These are phyloP conservation scores for Mucor irregularis DNA, from an alignment of 371 early-diverging fungal species.

Conservation along the genomic window DNA sequence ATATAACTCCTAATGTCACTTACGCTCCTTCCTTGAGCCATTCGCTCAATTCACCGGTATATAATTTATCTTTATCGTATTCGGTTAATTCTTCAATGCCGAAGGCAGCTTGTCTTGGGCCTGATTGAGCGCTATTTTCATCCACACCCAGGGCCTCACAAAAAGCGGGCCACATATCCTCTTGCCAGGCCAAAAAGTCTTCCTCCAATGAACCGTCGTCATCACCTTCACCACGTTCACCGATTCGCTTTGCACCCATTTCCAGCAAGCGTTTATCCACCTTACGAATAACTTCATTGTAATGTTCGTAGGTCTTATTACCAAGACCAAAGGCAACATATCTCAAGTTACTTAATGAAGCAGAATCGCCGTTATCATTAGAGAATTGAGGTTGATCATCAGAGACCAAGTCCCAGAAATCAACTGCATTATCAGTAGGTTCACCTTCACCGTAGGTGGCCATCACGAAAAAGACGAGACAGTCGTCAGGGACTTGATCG, in stretches of 20 bases:
- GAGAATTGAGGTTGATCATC: slow-evolving; percentile 74
- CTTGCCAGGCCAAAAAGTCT: slow-evolving; percentile 94
- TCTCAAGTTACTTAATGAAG: slow-evolving; percentile 63
- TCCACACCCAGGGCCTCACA: slow-evolving; percentile 75
- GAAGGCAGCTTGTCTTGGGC: slow-evolving; percentile 47
- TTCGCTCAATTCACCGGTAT: slow-evolving; percentile 64
- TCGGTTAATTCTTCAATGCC: slow-evolving; percentile 39
- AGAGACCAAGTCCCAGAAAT: slow-evolving; percentile 79
- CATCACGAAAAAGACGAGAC: slow-evolving; percentile 78
- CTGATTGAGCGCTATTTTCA: slow-evolving; percentile 41
- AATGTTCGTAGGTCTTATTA: slow-evolving; percentile 97
- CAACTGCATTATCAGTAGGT: slow-evolving; percentile 92
- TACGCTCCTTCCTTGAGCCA: slow-evolving; percentile 38
- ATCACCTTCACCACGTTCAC: slow-evolving; percentile 92
- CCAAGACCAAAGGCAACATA: slow-evolving; percentile 94
- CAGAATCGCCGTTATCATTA: slow-evolving; percentile 32
- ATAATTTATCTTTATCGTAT: slow-evolving; percentile 46
- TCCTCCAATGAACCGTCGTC: slow-evolving; percentile 95
- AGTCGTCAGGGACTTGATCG: slow-evolving; percentile 61
- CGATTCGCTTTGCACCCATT: slow-evolving; percentile 80
- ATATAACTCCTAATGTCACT: slow-evolving; percentile 10
- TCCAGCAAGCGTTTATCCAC: slow-evolving; percentile 63
- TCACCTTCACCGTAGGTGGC: slow-evolving; percentile 94
- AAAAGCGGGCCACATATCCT: slow-evolving; percentile 76
- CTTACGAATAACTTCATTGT: slow-evolving; percentile 77